Conservation (phyloP, 805 yeast species). For the Kazachstania viticola region DNA sequence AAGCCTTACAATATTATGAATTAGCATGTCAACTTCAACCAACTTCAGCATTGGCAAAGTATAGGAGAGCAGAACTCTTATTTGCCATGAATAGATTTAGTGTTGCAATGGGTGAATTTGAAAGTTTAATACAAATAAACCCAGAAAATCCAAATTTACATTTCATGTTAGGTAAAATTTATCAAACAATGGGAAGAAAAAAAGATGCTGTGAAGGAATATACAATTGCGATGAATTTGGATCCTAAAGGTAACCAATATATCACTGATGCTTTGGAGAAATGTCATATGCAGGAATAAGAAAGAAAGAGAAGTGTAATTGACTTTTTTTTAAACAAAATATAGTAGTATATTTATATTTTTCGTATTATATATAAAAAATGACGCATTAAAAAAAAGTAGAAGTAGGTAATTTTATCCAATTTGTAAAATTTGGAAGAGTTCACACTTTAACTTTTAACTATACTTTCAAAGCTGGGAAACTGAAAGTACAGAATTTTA, state of each 20-base stretch:
- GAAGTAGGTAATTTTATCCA: too few relatives aligned
- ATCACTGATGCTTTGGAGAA: constrained; percentile 75
- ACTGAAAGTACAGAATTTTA: too few relatives aligned
- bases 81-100: constrained; percentile 60
- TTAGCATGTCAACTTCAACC: constrained; percentile 81
- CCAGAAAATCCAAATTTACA: constrained; percentile 96
- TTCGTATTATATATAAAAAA: neutral
- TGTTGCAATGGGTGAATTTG: constrained; percentile 65
- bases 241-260: constrained; percentile 83
- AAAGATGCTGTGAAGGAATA: constrained; percentile 74
- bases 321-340: too few relatives aligned
- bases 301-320: neutral
- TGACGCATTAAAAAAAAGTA: neutral
- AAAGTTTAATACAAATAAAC: constrained; percentile 58
- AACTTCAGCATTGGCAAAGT: constrained; percentile 70
- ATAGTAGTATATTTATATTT: too few relatives aligned
- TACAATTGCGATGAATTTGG: constrained; percentile 80
- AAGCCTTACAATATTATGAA: constrained; percentile 73
- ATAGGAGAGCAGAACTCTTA: constrained; percentile 76
- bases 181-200: constrained; percentile 62
- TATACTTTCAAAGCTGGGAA: too few relatives aligned
- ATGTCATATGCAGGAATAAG: constrained; percentile 21
- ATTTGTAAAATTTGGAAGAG: too few relatives aligned
- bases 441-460: too few relatives aligned
- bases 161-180: constrained; percentile 75